Conservation (phyloP, 2,329 filamentous ascomycete genomes). For the Exophiala bonariae region DNA sequence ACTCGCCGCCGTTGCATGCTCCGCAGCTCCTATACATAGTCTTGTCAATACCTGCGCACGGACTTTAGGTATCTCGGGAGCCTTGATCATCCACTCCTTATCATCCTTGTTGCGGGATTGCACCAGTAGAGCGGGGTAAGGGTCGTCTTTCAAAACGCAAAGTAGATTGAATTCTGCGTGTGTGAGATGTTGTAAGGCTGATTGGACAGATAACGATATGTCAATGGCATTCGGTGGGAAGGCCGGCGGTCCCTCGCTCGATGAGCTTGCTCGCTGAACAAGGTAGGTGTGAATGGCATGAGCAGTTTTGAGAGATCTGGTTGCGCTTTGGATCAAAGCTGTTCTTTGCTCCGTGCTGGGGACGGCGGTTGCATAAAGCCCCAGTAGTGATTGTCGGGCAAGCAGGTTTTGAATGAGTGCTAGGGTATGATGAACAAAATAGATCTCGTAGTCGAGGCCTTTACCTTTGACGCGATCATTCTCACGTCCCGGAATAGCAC, state of each 20-base stretch:
- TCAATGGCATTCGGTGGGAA: constrained; percentile 39
- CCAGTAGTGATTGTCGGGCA: constrained; percentile 70
- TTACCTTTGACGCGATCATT: constrained; percentile 66
- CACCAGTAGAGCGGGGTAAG: constrained; percentile 79
- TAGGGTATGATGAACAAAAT: constrained; percentile 74
- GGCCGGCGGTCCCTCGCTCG: constrained; percentile 45
- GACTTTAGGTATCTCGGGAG: constrained; percentile 84
- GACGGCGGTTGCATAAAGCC: constrained; percentile 67
- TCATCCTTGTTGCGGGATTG: constrained; percentile 80
- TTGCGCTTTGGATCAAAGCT: constrained; percentile 69
- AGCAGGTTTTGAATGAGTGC: constrained; percentile 72
- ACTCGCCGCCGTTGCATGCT: constrained; percentile 76
- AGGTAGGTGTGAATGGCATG: constrained; percentile 77
- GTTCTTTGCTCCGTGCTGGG: constrained; percentile 67
- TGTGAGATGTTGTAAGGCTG: constrained; percentile 56
- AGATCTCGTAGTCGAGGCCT: constrained; percentile 79
- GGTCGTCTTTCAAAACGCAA: constrained; percentile 90
- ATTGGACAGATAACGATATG: constrained; percentile 45
- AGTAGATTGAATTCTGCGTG: constrained; percentile 87
- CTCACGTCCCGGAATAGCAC: constrained; percentile 61
- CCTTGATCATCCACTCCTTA: constrained; percentile 95
- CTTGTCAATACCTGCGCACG: constrained; percentile 84
- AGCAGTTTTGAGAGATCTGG: constrained; percentile 74
- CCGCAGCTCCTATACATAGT: constrained; percentile 81
- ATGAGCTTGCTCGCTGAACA: constrained; percentile 39